These are phyloP conservation scores for Amanita muscaria DNA, from an alignment of 768 basidiomycete genomes.

Conservation along the genomic window DNA sequence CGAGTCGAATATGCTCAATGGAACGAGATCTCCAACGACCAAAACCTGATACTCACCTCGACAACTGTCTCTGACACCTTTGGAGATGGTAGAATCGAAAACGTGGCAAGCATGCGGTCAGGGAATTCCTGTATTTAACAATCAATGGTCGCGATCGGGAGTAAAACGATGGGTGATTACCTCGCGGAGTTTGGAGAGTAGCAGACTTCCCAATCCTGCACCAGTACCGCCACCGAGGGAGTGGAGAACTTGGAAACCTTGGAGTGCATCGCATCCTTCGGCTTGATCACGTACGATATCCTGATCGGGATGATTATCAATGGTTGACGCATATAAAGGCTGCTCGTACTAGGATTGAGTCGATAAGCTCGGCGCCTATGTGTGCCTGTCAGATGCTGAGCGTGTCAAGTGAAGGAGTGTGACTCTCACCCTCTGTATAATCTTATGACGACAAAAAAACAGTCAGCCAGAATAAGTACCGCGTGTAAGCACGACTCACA, in stretches of 20 bases:
- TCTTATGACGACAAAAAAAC: conserved; percentile 33
- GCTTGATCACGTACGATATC: conserved; percentile 75
- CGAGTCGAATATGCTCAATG: no score
- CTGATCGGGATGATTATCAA: conserved; percentile 18
- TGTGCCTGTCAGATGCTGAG: no score
- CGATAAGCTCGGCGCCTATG: conserved; percentile 92
- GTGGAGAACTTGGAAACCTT: conserved; percentile 87
- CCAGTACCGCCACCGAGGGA: conserved; percentile 91
- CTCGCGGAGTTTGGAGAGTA: conserved; percentile 78
- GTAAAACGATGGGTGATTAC: no score
- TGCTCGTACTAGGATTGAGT: conserved; percentile 54
- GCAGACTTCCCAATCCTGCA: conserved; percentile 72
- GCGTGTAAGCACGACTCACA: conserved; percentile 39
- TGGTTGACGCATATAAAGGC: not conserved
- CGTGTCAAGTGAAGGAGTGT: no score
- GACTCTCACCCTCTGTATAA: conserved; percentile 82
- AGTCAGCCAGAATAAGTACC: conserved; percentile 3
- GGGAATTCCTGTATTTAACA: conserved; percentile 37
- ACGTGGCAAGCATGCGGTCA: conserved; percentile 48
- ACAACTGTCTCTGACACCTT: conserved; percentile 50
- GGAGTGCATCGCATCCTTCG: conserved; percentile 76
- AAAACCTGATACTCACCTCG: conserved; percentile 59
- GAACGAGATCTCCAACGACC: no score
- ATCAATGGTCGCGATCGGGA: conserved; percentile 13
- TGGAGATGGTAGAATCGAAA: conserved; percentile 45